phyloP scores from a whole-genome alignment of 306 rosid species.

The Vigna mungo region DNA sequence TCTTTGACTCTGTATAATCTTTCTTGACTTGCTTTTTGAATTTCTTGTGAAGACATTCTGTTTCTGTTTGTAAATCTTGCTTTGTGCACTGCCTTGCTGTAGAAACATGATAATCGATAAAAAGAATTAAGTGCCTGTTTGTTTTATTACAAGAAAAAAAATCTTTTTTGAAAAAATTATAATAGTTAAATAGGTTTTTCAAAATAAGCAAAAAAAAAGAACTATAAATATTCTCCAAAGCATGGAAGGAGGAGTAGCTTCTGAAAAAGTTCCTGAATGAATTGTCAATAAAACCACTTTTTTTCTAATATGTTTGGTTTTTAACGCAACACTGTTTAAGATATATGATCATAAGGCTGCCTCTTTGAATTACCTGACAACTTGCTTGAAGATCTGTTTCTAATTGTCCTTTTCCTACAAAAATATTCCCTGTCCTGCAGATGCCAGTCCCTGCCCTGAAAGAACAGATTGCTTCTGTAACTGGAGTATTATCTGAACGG shows the following conservation, averaged over 20 bases:
- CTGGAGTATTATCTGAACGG: slow-evolving; percentile 60
- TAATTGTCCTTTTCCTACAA: slow-evolving; percentile 4
- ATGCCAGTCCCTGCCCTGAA: slow-evolving; percentile 81
- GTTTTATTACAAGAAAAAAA: background rate
- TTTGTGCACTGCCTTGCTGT: slow-evolving; percentile 34
- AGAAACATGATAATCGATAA: slow-evolving; percentile 15
- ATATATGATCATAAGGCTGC: slow-evolving; percentile 37
- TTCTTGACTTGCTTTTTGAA: slow-evolving; percentile 4
- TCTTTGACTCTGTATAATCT: slow-evolving; percentile 16
- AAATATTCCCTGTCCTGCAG: slow-evolving; percentile 57
- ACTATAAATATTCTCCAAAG: background rate
- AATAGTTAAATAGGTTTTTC: background rate
- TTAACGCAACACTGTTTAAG: slow-evolving; percentile 19
- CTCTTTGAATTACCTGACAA: slow-evolving; percentile 16
- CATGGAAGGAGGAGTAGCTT: slow-evolving; percentile 14
- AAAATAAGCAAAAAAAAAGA: background rate
- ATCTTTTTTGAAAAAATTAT: background rate
- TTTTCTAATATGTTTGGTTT: slow-evolving; percentile 18
- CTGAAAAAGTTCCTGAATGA: background rate
- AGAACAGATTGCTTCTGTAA: slow-evolving; percentile 64
- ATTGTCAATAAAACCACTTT: background rate
- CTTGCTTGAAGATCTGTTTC: slow-evolving; percentile 32
- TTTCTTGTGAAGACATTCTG: slow-evolving; percentile 4
- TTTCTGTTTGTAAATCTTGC: slow-evolving; percentile 30
- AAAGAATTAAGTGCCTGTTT: slow-evolving; percentile 9